Evolutionary conservation across 495 filamentous ascomycete genomes (phyloP), one percentile per base, ranked within the genome.

Genomic region (Venustampulla echinocandica): DNA sequence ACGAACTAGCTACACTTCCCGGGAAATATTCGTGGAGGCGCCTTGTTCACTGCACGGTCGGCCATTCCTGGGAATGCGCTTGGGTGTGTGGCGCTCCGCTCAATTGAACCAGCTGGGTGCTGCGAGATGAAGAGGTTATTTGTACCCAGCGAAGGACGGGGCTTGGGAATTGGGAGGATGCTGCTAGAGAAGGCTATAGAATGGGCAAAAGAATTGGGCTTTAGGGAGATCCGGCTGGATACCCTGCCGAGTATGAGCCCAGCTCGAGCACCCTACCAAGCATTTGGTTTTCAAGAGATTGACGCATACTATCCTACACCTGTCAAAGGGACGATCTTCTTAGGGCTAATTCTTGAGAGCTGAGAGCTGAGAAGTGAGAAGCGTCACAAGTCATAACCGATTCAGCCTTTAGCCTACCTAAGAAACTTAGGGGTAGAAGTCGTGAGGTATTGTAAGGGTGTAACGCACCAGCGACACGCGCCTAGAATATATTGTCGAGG

Each of bases 111-210:
- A n/a, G n/a, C n/a, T n/a, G n/a, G n/a, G n/a, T n/a, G n/a, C n/a
- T 79, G 75, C 58, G 77, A 83, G 48, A 73, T 81, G 69, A 81
- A 82, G 54, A 65, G 77, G 0, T 64, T 83, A 0, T 81, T 76
- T 49, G 64, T 75, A 15, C 36, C 59, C 1, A 69, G 69, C 0
- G 49, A 58, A 35, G 67, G 62, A 7, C 66, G 78, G 9, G 70
- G 74, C 5, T 42, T 65, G 10, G 73, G 71, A 0, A 45, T 79
- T 1, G 79, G 77, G 2, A 59, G 58, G 24, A 54, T 50, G 14
- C 58, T 82, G 14, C 60, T 76, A 0, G 52, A 63, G 18, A 62
- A 59, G 4, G 64, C 72, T 11, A 44, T 79, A 4, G 57, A 57
- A 20, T 55, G 61, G 28, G 79, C 75, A n/a, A 61, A 47, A 40